Evolutionary conservation across 2,329 filamentous ascomycete genomes (phyloP), one percentile per base, ranked within the genome.

Genomic region (Zymoseptoria passerinii): DNA sequence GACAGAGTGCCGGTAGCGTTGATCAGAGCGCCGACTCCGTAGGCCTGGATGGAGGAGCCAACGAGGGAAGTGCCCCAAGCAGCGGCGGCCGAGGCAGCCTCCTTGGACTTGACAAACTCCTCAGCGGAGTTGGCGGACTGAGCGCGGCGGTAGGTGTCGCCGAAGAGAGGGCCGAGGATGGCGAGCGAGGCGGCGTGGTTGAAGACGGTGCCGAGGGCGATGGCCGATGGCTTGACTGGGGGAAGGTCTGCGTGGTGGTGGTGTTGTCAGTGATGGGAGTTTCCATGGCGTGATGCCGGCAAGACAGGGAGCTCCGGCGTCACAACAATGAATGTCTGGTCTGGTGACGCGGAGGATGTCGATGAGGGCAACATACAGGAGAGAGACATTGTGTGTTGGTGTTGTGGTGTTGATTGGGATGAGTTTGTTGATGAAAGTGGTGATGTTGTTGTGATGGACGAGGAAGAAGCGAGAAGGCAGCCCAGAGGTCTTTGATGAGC

Each of bases 161-260:
- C 92, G 75, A 97, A 96, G 76, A 97, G 79, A 63, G 92, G 92
- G 60, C 85, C 83, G 63, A 97, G 84, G 69, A 97, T 85, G 63
- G 89, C 92, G 65, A 94, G 86, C 72, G 94, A 94, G 70, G 90
- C 82, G 70, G 87, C 86, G 79, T 99, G 92, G 83, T 89, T 96
- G 86, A 96, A 99, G 76, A 91, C 79, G 63, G 92, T 94, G 78
- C 94, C 94, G 72, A 97, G 85, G 72, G 92, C 94, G 73, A 99
- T 96, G 71, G 94, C 92, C 73, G 92, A 96, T 69, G 94, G 94
- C 87, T 96, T 97, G 73, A 99, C 94, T 67, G 92, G 81, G 67
- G 86, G 86, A 57, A 89, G 82, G 74, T 88, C 83, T 86, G 64
- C 2, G 20, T 9, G 35, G 54, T 16, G 44, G 19, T 18, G 48